Evolutionary conservation across 345 rosid genomes (phyloP).

Genomic region (Litchi chinensis): DNA sequence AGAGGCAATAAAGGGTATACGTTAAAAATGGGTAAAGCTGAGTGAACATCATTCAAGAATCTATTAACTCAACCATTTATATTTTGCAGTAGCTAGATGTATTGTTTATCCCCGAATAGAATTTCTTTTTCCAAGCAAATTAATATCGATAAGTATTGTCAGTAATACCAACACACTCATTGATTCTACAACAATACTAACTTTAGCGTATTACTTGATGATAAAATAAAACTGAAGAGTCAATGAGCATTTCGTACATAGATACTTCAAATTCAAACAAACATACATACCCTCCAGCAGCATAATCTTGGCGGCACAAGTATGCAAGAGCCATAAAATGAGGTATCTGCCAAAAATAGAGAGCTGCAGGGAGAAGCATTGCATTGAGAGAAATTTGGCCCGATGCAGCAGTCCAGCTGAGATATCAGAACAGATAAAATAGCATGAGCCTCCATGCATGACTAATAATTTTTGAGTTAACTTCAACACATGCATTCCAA

Average conservation of each 20-base stretch:
- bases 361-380: conserved; percentile 88
- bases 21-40: background rate
- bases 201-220: background rate
- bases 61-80: background rate
- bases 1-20: conserved; percentile 9
- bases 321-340: conserved; percentile 98
- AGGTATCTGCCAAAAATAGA: conserved; percentile 98
- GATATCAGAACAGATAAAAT: conserved; percentile 22
- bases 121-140: background rate
- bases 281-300: conserved; percentile 84
- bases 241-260: background rate
- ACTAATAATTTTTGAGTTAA: background rate
- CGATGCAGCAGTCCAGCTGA: conserved; percentile 93
- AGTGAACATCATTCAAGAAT: background rate
- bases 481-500: background rate
- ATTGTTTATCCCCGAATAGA: background rate
- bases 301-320: conserved; percentile 86
- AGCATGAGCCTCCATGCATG: conserved; percentile 10
- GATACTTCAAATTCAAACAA: background rate
- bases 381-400: conserved; percentile 72
- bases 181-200: background rate
- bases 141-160: background rate
- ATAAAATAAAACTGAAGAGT: background rate
- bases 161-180: background rate
- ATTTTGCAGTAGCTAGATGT: background rate